phyloP scores from a whole-genome alignment of 164 flowering plant genomes.

The Paratinospora sagittata region DNA sequence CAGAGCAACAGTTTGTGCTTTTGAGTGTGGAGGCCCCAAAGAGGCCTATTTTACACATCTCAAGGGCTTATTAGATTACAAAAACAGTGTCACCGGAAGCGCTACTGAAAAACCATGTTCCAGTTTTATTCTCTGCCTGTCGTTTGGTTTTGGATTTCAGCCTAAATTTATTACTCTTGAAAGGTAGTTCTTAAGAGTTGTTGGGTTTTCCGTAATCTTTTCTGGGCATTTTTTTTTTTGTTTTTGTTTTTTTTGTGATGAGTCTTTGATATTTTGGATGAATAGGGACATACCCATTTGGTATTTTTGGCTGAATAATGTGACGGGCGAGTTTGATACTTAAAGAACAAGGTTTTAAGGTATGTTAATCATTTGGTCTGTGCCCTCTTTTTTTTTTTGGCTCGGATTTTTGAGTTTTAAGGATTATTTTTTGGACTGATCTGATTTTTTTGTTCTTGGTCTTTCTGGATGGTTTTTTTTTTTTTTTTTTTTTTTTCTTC shows the following conservation, averaged over 20 bases:
- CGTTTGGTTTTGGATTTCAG: no score
- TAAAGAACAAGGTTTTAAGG: background rate
- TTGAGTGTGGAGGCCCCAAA: constrained; percentile 3
- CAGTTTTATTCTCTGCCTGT: no score
- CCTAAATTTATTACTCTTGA: background rate
- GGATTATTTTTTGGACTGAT: background rate
- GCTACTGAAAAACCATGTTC: background rate
- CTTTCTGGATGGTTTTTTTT: background rate
- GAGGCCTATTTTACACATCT: background rate
- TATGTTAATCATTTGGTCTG: background rate
- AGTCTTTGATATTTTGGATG: constrained; percentile 9
- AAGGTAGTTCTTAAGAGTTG: background rate
- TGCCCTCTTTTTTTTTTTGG: background rate
- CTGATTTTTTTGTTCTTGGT: background rate
- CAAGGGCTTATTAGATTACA: background rate
- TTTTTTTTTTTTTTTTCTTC: background rate
- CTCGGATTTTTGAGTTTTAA: background rate
- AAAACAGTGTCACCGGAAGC: background rate
- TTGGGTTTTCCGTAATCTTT: background rate
- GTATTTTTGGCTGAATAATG: background rate
- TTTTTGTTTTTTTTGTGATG: background rate
- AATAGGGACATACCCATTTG: constrained; percentile 4
- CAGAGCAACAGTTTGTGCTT: background rate
- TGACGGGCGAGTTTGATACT: background rate
- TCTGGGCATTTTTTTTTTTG: background rate